Base-by-base conservation (phyloP, 1,284 basidiomycete genomes). In the Paramarasmius palmivorus region DNA sequence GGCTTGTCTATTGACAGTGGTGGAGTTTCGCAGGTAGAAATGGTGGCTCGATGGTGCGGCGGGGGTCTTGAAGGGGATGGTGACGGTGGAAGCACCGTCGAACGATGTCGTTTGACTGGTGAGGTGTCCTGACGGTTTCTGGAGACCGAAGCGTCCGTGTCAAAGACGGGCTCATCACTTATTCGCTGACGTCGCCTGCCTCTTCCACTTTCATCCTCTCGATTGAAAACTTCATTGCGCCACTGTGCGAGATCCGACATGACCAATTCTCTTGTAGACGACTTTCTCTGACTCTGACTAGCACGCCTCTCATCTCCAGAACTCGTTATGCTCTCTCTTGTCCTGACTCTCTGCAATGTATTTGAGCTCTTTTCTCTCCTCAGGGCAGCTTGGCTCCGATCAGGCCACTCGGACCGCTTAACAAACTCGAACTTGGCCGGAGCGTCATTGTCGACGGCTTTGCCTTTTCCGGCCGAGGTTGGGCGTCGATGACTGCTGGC, bases 391-490 rank as follows among this genome's bases (percentile, higher is more conserved):
- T 80, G 73, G 68, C 88, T 88, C 39, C 86, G 82, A 66, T 88
- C 88, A 2, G 86, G 86, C 88, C 88, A 91, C 61, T 89, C 88
- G 14, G 88, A 84, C 49, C 89, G 81, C 63, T 89, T 90, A 46
- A 91, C 86, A 63, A 91, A 90, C 72, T 90, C 81, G 65, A 85
- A 90, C 63, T 84, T 79, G 14, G 86, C 78, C n/a, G 44, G 44
- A 58, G 86, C 78, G 49, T 81, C 79, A 50, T 86, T 81, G 57
- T 82, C 78, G 17, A 78, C 69, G 9, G 64, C 73, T 17, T 68
- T 67, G 34, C 78, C 73, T 17, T 68, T 67, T 26, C 78, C 71
- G 39, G 73, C 68, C 19, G 77, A 78, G 3, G 80, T 66, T 56
- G 76, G 72, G 54, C 77, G 75, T 36, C 62, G 66, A 23, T 48